phyloP scores from a whole-genome alignment of 1,139 yeast species.

The Candida neerlandica region DNA sequence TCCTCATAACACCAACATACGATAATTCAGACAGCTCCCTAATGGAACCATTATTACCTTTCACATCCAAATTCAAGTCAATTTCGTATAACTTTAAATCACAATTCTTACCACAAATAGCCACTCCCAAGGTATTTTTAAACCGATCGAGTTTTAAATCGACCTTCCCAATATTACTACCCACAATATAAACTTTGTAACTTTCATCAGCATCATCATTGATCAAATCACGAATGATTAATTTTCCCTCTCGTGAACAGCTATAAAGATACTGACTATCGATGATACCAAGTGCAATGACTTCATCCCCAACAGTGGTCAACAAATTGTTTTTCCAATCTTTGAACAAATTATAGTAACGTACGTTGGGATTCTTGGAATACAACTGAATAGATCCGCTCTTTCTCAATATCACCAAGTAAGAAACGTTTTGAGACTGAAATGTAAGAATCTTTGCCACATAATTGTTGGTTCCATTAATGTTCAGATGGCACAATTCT shows the following conservation, averaged over 20 bases:
- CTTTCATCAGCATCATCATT: conserved; percentile 41
- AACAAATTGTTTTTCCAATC: conserved; percentile 37
- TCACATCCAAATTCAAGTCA: conserved; percentile 7
- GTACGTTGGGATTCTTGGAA: conserved; percentile 17
- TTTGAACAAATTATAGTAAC: conserved; percentile 29
- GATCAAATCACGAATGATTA: conserved; percentile 46
- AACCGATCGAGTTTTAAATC: conserved; percentile 21
- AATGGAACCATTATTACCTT: background rate
- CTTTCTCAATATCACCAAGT: conserved; percentile 30
- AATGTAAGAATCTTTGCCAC: conserved; percentile 25
- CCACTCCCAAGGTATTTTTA: conserved; percentile 23
- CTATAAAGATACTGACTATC: conserved; percentile 39
- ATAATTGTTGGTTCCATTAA: conserved; percentile 17
- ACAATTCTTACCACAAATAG: conserved; percentile 50
- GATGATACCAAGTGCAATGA: conserved; percentile 28
- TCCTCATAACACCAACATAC: conserved; percentile 6
- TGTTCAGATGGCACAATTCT: conserved; percentile 22
- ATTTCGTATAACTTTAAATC: conserved; percentile 39
- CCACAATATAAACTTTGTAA: conserved; percentile 31
- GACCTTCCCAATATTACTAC: conserved; percentile 40
- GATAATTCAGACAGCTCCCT: conserved; percentile 4
- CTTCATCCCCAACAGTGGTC: conserved; percentile 22
- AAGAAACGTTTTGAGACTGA: conserved; percentile 22
- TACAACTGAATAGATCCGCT: conserved; percentile 37
- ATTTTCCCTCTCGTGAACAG: conserved; percentile 48